Evolutionary conservation across 1,284 basidiomycete genomes (phyloP).

Genomic region (Apiotrichum sp.): DNA sequence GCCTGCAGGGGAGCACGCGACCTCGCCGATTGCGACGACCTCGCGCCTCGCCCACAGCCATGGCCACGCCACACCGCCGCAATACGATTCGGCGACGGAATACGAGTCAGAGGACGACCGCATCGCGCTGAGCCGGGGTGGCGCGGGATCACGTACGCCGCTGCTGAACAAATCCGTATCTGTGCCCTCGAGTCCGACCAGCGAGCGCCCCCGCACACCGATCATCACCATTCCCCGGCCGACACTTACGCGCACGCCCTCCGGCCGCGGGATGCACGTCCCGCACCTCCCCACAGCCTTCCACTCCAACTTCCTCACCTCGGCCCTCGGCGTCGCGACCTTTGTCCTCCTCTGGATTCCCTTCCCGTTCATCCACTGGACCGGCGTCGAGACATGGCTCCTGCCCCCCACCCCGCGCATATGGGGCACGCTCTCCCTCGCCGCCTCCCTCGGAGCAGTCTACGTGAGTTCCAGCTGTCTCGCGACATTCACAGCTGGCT

Average conservation of each 20-base stretch:
- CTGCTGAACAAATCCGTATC: constrained; percentile 3
- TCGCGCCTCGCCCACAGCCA: constrained; percentile 1
- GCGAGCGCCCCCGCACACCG: neutral
- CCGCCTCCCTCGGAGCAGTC: constrained; percentile 35
- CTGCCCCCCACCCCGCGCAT: constrained; percentile 19
- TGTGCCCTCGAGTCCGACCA: neutral
- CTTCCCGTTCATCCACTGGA: constrained; percentile 34
- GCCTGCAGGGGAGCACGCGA: neutral
- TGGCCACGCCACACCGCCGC: neutral
- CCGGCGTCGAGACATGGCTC: constrained; percentile 37
- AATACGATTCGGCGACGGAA: neutral
- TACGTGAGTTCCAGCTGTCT: constrained; percentile 31
- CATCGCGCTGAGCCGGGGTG: constrained; percentile 4
- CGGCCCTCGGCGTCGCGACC: constrained; percentile 42
- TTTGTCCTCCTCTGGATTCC: constrained; percentile 41
- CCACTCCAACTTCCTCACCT: constrained; percentile 46
- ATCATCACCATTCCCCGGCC: constrained; percentile 1
- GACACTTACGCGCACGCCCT: neutral
- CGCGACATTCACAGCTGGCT: neutral
- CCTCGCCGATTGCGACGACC: neutral
- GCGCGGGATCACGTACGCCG: constrained; percentile 4
- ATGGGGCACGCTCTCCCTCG: constrained; percentile 27
- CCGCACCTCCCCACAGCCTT: constrained; percentile 37
- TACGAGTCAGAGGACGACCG: constrained; percentile 9
- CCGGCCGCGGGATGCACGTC: constrained; percentile 1